Evolutionary conservation across 2,329 filamentous ascomycete species (phyloP), one percentile per base, ranked within the genome.

Genomic region (Myrmaecium sp.): DNA sequence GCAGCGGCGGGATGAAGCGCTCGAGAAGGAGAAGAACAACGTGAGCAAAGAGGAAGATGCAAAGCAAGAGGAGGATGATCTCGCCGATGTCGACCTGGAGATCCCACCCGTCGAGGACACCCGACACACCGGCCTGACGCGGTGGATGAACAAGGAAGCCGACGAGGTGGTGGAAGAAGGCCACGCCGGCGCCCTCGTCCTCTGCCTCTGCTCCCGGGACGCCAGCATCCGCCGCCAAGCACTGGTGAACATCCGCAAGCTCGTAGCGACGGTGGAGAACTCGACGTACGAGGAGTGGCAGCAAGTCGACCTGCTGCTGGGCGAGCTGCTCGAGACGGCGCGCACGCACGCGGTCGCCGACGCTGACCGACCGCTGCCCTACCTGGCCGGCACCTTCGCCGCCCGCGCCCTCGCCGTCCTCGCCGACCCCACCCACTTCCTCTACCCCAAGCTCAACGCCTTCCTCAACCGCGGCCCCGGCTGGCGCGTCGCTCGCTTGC

Each of bases 361-460:
- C 18, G 62, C 75, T 24, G 56, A 68, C 22, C 51, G 55, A 3
- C 65, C 75, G 1, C 57, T 91, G 3, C 75, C 83, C 0, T 81
- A 74, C 33, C 62, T 81, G 8, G 70, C 81, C 5, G 66, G 73
- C n/a, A 68, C 76, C 7, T 89, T 93, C 40, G 74, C 81, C 5
- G 63, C 66, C 24, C 69, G 71, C 36, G 70, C 74, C 1, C 60
- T 92, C 5, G 56, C 65, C 2, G 69, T 92, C 10, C 55, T 92
- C 23, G 66, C 63, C 13, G 74, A 81, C 33, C 86, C 86, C 0
- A 62, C 82, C 10, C 81, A 92, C 44, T 69, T 69, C 33, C 66
- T 94, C 19, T 95, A 93, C 47, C 69, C 72, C 31, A 93, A 93
- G 46, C 58, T 89, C 51, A 93, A 92, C 55, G 61, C 64, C 5